Percentiles rank a stretch among this genome's conserved stretches.
Conservation (phyloP, 257 asterid species). For the Salvia hispanica region DNA sequence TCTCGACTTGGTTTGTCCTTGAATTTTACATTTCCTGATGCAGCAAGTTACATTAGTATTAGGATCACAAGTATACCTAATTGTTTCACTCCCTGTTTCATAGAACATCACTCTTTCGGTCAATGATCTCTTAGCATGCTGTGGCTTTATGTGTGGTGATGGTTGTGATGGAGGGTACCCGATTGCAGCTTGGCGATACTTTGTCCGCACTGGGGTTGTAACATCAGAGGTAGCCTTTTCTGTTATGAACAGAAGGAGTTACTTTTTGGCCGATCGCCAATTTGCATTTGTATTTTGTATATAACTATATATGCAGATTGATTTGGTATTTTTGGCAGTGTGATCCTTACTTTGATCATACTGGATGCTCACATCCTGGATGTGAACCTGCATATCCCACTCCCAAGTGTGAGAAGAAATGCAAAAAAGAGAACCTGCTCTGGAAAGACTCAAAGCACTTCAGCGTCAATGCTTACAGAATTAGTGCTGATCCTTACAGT, state of each 20-base stretch:
- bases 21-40: slow-evolving; percentile 21
- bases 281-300: slow-evolving; percentile 11
- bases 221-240: slow-evolving; percentile 71
- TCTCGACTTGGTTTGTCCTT: slow-evolving; percentile 56
- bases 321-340: slow-evolving; percentile 55
- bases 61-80: background rate
- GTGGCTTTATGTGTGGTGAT: slow-evolving; percentile 89
- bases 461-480: slow-evolving; percentile 55
- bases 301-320: slow-evolving; percentile 8
- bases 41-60: slow-evolving; percentile 20
- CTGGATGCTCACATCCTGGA: slow-evolving; percentile 97
- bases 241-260: slow-evolving; percentile 11
- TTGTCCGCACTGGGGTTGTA: slow-evolving; percentile 76
- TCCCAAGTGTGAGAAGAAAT: slow-evolving; percentile 68
- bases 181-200: slow-evolving; percentile 82
- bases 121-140: slow-evolving; percentile 92
- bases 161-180: slow-evolving; percentile 99
- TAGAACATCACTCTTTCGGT: slow-evolving; percentile 87
- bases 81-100: slow-evolving; percentile 27
- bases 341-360: slow-evolving; percentile 89
- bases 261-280: slow-evolving; percentile 2
- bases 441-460: slow-evolving; percentile 83
- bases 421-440: slow-evolving; percentile 63
- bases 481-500: slow-evolving; percentile 65
- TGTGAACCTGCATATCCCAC: slow-evolving; percentile 93